Evolutionary conservation across 176 grass and related monocot species (phyloP).

Genomic region (Elymus sibiricus): DNA sequence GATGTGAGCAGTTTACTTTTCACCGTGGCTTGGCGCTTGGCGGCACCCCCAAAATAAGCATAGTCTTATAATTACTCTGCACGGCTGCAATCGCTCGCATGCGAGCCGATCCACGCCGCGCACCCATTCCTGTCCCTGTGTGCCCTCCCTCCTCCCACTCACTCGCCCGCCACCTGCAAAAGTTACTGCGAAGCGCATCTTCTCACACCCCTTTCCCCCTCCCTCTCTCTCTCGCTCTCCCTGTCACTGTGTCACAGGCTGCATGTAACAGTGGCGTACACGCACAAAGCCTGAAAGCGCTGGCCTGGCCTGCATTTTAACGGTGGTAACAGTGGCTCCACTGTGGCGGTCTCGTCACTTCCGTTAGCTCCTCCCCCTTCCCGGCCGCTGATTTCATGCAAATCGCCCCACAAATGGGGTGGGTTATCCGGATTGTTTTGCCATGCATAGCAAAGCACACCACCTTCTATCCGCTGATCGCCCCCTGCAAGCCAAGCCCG

Average conservation of each 20-base stretch:
- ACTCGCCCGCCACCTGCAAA: conserved; percentile 3
- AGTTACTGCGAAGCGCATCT: not conserved
- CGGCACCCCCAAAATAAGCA: conserved; percentile 20
- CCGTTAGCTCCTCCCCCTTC: not conserved
- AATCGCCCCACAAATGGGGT: conserved; percentile 11
- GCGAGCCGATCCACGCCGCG: not conserved
- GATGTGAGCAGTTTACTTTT: not conserved
- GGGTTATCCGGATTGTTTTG: conserved; percentile 53
- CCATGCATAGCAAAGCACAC: conserved; percentile 35
- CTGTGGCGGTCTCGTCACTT: not conserved
- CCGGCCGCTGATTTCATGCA: too few species aligned
- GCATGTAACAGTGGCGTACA: too few species aligned
- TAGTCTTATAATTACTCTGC: conserved; percentile 24
- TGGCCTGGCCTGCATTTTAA: not conserved
- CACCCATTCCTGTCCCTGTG: not conserved
- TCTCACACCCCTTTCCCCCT: not conserved
- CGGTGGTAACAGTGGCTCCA: conserved; percentile 32
- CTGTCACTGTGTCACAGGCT: too few species aligned
- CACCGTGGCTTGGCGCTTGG: not conserved
- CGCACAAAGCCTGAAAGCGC: not conserved
- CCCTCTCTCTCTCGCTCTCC: not conserved
- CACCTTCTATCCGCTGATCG: not conserved
- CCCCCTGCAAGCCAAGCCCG: not conserved
- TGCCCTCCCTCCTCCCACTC: not conserved
- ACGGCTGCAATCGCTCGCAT: not conserved